A percentile compares a stretch with the other conserved stretches of the same genome.
Evolutionary conservation across 139 green algal species (phyloP).

Genomic region (Tetratostichococcus sp.): DNA sequence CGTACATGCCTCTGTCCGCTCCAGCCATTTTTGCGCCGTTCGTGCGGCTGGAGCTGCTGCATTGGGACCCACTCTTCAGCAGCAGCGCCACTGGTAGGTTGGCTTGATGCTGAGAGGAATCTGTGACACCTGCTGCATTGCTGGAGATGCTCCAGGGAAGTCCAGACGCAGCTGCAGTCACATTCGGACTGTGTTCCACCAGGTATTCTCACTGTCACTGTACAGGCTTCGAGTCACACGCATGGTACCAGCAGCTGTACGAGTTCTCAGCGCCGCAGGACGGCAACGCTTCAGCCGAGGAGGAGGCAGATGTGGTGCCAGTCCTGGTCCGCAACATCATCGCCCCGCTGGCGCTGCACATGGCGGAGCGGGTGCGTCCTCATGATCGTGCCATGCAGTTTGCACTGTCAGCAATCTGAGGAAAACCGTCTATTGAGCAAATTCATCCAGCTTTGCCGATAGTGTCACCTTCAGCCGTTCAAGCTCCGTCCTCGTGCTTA

Average conservation of each 20-base stretch:
- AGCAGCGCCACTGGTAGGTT: background rate
- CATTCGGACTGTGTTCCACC: conserved; percentile 12
- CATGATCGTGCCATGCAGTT: background rate
- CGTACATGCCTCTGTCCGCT: conserved; percentile 74
- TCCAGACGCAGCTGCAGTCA: too few relatives aligned
- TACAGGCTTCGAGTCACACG: conserved; percentile 58
- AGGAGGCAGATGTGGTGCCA: conserved; percentile 72
- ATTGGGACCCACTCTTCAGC: conserved; percentile 78
- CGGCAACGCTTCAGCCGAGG: background rate
- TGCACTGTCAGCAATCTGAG: too few relatives aligned
- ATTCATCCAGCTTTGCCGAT: too few relatives aligned
- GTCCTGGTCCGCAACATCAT: conserved; percentile 74
- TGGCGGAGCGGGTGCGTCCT: background rate
- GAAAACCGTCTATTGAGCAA: too few relatives aligned
- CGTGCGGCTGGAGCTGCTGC: conserved; percentile 86
- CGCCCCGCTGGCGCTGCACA: conserved; percentile 61
- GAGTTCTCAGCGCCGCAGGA: conserved; percentile 45
- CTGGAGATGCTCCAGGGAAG: too few relatives aligned
- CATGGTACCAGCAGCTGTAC: conserved; percentile 78
- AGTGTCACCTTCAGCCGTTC: too few relatives aligned
- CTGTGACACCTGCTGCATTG: too few relatives aligned
- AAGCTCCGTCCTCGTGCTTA: too few relatives aligned
- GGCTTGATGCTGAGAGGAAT: background rate
- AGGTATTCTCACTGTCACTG: background rate
- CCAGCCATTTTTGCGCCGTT: conserved; percentile 90